Conservation (phyloP, 768 basidiomycete species). For the Leccinum pellstonianum region DNA sequence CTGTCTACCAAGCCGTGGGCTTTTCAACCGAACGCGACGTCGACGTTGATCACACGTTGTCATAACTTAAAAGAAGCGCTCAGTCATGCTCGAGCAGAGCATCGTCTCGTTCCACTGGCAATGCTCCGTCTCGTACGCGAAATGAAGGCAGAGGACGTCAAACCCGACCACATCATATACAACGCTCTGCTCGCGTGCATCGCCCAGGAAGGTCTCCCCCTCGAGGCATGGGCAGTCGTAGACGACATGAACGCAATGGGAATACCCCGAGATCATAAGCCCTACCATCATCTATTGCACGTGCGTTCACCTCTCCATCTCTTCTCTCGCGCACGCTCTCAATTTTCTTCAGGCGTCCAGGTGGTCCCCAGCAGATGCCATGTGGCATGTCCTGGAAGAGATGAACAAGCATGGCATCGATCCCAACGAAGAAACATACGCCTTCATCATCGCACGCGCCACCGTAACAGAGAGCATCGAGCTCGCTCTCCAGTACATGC, state of each 20-base stretch:
- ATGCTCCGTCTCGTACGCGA: constrained; percentile 46
- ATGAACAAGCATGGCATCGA: constrained; percentile 51
- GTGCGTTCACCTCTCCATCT: constrained; percentile 37
- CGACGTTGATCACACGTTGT: constrained; percentile 28
- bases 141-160: constrained; percentile 57
- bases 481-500: constrained; percentile 57
- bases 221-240: constrained; percentile 62
- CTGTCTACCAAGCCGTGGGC: constrained; percentile 23
- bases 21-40: constrained; percentile 23
- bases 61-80: constrained; percentile 29
- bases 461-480: constrained; percentile 55
- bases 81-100: constrained; percentile 33
- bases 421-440: constrained; percentile 55
- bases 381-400: constrained; percentile 51
- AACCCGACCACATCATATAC: constrained; percentile 58
- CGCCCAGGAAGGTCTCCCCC: constrained; percentile 39
- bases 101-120: constrained; percentile 30
- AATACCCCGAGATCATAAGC: constrained; percentile 46
- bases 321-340: not conserved
- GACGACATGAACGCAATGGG: constrained; percentile 63
- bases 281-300: constrained; percentile 60
- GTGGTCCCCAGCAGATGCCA: constrained; percentile 34
- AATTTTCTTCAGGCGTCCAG: constrained; percentile 44
- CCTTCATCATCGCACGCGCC: constrained; percentile 49
- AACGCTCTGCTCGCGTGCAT: constrained; percentile 53